phyloP scores from a whole-genome alignment of 768 basidiomycete species.

The Tephrocybe rancida region DNA sequence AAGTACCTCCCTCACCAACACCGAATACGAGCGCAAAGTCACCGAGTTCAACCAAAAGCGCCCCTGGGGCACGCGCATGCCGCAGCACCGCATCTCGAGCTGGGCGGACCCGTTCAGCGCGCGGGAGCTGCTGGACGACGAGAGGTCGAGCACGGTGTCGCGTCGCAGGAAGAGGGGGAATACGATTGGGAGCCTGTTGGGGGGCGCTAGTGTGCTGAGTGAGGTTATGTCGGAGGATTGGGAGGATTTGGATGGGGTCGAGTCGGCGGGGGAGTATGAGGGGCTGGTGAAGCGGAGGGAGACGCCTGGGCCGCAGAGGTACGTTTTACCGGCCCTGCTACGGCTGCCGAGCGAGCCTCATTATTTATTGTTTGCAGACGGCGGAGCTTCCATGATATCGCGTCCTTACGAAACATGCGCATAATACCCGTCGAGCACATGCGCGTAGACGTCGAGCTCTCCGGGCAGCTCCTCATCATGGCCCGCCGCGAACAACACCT shows the following conservation, averaged over 20 bases:
- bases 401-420: slow-evolving; percentile 46
- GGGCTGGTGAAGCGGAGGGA: slow-evolving; percentile 16
- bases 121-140: slow-evolving; percentile 34
- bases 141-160: slow-evolving; percentile 6
- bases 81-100: slow-evolving; percentile 48
- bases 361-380: slow-evolving; percentile 36
- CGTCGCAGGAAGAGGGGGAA: slow-evolving; percentile 29
- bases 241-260: slow-evolving; percentile 10
- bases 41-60: slow-evolving; percentile 43
- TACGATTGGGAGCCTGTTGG: slow-evolving; percentile 14
- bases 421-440: slow-evolving; percentile 64
- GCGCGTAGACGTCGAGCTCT: slow-evolving; percentile 79
- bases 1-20: slow-evolving; percentile 18
- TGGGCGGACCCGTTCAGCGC: slow-evolving; percentile 58
- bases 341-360: slow-evolving; percentile 1
- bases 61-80: slow-evolving; percentile 34
- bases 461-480: slow-evolving; percentile 74
- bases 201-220: slow-evolving; percentile 9
- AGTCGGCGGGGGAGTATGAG: slow-evolving; percentile 18
- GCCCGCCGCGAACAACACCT: slow-evolving; percentile 68
- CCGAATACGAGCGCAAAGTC: slow-evolving; percentile 37
- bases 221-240: slow-evolving; percentile 13
- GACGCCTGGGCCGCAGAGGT: slow-evolving; percentile 30
- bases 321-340: slow-evolving; percentile 15
- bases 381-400: slow-evolving; percentile 67